Conservation (phyloP, 371 early-diverging fungal genomes). For the Mucor circinelloides region DNA sequence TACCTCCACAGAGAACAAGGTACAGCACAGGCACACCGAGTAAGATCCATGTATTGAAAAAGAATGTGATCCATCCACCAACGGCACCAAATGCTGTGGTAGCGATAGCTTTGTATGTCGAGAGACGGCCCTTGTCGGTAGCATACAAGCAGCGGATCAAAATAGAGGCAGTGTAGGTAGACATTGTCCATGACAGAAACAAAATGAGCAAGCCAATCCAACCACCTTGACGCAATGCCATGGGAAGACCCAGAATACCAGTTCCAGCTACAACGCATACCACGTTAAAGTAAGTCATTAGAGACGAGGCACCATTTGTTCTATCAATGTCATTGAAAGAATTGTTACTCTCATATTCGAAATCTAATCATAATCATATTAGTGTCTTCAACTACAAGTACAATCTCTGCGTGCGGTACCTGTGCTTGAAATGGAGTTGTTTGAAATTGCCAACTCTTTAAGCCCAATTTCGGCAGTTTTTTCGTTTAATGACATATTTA, state of each 20-base stretch:
- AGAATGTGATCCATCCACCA: slow-evolving; percentile 47
- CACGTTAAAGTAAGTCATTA: slow-evolving; percentile 41
- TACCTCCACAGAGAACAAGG: slow-evolving; percentile 55
- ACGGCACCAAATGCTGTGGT: slow-evolving; percentile 38
- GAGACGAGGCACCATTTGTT: slow-evolving; percentile 24
- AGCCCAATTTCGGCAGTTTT: not conserved
- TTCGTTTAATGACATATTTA: not conserved
- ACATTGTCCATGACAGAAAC: slow-evolving; percentile 75
- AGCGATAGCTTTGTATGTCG: slow-evolving; percentile 42
- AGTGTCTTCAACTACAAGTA: not conserved
- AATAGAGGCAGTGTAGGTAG: slow-evolving; percentile 53
- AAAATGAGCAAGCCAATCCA: slow-evolving; percentile 80
- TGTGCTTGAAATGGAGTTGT: not conserved
- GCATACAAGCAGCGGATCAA: slow-evolving; percentile 38
- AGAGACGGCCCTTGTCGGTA: slow-evolving; percentile 43
- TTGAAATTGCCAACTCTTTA: not conserved
- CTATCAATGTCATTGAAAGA: slow-evolving; percentile 20
- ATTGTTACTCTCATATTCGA: not conserved
- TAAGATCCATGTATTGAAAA: slow-evolving; percentile 63
- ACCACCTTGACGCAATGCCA: slow-evolving; percentile 76
- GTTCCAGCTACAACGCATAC: slow-evolving; percentile 81
- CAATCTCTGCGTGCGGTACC: not conserved
- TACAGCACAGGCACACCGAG: slow-evolving; percentile 59
- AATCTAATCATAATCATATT: not conserved
- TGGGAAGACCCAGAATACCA: slow-evolving; percentile 83